phyloP scores from a whole-genome alignment of 441 rosid species.

The Francoa sonchifolia region DNA sequence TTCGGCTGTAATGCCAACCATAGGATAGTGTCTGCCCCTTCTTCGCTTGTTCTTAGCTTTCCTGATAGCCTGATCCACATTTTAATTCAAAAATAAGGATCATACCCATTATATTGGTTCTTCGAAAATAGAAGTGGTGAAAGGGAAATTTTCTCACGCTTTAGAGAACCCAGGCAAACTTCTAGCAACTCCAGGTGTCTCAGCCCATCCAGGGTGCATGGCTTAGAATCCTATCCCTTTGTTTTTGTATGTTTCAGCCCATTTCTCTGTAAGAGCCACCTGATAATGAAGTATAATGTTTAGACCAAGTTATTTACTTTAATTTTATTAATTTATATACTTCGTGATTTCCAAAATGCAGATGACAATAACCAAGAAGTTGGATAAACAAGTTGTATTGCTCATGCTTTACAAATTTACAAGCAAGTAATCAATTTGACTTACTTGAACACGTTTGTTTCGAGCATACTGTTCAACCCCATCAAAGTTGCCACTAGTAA shows the following conservation, averaged over 20 bases:
- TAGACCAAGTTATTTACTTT: too few relatives aligned
- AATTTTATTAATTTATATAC: too few relatives aligned
- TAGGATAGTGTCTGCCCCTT: constrained; percentile 74
- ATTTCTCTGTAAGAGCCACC: constrained; percentile 74
- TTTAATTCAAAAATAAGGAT: background rate
- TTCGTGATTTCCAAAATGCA: too few relatives aligned
- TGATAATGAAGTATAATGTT: constrained; percentile 12
- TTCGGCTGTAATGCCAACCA: constrained; percentile 81
- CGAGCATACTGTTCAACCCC: constrained; percentile 64
- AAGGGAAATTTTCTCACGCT: constrained; percentile 23
- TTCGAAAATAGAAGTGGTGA: background rate
- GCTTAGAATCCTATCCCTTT: constrained; percentile 70
- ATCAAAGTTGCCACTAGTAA: constrained; percentile 31
- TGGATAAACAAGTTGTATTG: too few relatives aligned
- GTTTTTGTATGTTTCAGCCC: constrained; percentile 54
- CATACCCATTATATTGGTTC: background rate
- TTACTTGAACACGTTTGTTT: constrained; percentile 78
- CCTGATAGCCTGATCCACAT: constrained; percentile 43
- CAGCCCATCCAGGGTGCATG: constrained; percentile 97
- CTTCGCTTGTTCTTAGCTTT: constrained; percentile 65
- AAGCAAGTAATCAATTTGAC: constrained; percentile 2
- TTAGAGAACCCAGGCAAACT: constrained; percentile 53
- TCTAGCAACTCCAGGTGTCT: constrained; percentile 67
- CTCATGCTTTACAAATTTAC: background rate
- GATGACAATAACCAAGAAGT: too few relatives aligned